Evolutionary conservation across 257 asterid species (phyloP).

Genomic region (Mentha longifolia): DNA sequence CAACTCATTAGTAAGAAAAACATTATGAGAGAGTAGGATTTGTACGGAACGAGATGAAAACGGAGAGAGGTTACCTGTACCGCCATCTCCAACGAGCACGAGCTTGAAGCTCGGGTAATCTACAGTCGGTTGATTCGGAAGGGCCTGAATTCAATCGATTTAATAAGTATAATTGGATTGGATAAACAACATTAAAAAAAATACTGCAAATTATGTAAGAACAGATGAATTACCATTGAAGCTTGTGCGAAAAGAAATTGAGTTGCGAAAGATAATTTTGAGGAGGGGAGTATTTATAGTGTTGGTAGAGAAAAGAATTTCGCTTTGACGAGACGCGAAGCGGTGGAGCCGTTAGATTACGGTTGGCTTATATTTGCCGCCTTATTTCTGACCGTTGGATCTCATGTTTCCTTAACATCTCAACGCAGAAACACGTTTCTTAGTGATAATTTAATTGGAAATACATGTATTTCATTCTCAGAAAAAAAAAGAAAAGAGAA

Average conservation of each 20-base stretch:
- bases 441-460: no score
- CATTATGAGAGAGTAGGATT: background rate
- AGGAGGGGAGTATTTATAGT: conserved; percentile 15
- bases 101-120: conserved; percentile 81
- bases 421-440: no score
- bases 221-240: background rate
- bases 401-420: background rate
- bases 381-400: conserved; percentile 28
- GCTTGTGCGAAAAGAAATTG: background rate
- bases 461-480: no score
- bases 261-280: conserved; percentile 4
- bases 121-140: conserved; percentile 68
- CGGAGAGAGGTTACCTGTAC: conserved; percentile 51
- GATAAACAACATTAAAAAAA: background rate
- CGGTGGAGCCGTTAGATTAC: conserved; percentile 20
- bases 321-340: conserved; percentile 25
- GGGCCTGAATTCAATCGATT: conserved; percentile 40
- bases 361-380: conserved; percentile 34
- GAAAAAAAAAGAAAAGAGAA: no score
- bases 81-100: conserved; percentile 76
- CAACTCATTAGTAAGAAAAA: background rate
- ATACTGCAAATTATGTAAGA: background rate
- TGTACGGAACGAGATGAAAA: background rate
- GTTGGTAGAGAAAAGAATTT: background rate
- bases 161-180: background rate